phyloP scores from a whole-genome alignment of 495 filamentous ascomycete species.

The Cudoniella acicularis region DNA sequence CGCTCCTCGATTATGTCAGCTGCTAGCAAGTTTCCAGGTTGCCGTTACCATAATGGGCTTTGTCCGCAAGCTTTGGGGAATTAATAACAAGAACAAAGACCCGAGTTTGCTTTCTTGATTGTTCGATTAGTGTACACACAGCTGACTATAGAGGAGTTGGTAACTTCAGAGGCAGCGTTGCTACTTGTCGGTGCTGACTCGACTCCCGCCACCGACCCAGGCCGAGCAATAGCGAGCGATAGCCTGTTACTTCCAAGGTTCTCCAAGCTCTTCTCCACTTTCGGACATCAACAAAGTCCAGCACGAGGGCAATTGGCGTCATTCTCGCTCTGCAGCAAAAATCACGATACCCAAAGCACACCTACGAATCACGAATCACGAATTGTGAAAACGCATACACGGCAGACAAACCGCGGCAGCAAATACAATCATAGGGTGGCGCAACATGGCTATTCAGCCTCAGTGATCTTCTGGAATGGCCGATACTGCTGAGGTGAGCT shows the following conservation, averaged over 20 bases:
- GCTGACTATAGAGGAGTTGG: too few relatives aligned
- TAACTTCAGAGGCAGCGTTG: too few relatives aligned
- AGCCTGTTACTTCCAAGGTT: too few relatives aligned
- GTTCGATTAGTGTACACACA: too few relatives aligned
- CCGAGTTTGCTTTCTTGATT: too few relatives aligned
- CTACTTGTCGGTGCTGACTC: too few relatives aligned
- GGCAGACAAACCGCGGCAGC: not conserved
- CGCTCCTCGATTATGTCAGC: not conserved
- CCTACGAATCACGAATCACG: not conserved
- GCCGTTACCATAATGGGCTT: not conserved
- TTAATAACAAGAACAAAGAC: not conserved
- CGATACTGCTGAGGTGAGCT: conserved; percentile 5
- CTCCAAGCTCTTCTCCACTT: not conserved
- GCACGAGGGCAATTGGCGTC: not conserved
- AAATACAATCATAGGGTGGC: not conserved
- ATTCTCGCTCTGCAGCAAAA: not conserved
- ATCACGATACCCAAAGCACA: not conserved
- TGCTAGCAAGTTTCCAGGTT: too few relatives aligned
- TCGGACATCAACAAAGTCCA: not conserved
- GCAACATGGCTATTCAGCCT: not conserved
- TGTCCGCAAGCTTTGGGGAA: too few relatives aligned
- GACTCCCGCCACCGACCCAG: not conserved
- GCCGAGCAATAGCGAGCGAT: not conserved
- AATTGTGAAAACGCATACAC: not conserved
- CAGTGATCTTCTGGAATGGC: conserved; percentile 2